Percentiles rank a stretch among this genome's conserved stretches.
Conservation (phyloP, 2,329 filamentous ascomycete species). For the Talaromyces sp. region DNA sequence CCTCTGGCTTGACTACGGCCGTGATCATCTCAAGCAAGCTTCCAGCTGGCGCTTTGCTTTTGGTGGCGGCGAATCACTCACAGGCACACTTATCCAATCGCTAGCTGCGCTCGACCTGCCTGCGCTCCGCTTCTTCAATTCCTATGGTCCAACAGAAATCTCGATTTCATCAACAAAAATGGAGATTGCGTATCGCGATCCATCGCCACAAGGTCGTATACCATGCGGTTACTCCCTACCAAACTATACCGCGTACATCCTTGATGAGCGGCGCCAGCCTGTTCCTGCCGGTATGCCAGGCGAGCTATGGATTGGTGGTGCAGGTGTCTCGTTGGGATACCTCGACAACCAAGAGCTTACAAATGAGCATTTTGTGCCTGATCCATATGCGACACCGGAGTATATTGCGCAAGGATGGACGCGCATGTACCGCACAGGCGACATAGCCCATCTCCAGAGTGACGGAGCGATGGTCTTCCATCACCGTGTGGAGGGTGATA, state of each 20-base stretch:
- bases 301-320: slow-evolving; percentile 37
- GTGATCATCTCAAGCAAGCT: slow-evolving; percentile 10
- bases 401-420: slow-evolving; percentile 10
- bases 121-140: slow-evolving; percentile 16
- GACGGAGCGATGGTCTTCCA: slow-evolving; percentile 25
- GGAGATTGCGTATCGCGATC: neutral
- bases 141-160: slow-evolving; percentile 21
- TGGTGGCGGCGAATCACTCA: slow-evolving; percentile 8
- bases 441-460: neutral
- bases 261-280: slow-evolving; percentile 38
- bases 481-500: neutral
- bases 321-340: slow-evolving; percentile 23
- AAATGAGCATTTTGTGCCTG: slow-evolving; percentile 19
- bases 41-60: slow-evolving; percentile 9
- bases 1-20: slow-evolving; percentile 19
- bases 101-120: slow-evolving; percentile 16
- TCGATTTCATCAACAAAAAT: slow-evolving; percentile 21
- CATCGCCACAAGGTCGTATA: neutral
- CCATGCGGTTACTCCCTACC: slow-evolving; percentile 23
- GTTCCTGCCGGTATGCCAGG: slow-evolving; percentile 39
- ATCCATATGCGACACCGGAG: neutral
- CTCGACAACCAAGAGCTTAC: slow-evolving; percentile 20
- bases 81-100: neutral
- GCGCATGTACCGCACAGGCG: neutral
- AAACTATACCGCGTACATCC: slow-evolving; percentile 38